Conservation (phyloP, 148 eudicot species). For the Silene uniflora region DNA sequence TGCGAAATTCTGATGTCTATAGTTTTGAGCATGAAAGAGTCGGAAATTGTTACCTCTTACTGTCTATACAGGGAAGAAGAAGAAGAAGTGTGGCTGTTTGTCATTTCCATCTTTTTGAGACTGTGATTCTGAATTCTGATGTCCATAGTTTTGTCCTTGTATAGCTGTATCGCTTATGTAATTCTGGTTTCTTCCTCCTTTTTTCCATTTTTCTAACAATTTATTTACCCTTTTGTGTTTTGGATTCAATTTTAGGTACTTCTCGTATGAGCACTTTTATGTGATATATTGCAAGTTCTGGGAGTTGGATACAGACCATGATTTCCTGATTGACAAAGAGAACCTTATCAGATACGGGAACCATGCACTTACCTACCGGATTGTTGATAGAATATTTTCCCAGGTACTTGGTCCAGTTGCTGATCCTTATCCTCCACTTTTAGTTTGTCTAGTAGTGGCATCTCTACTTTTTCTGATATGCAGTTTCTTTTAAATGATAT, state of each 20-base stretch:
- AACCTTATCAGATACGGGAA: constrained; percentile 94
- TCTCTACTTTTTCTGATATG: not conserved
- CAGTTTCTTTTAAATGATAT: not conserved
- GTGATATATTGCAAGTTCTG: constrained; percentile 97
- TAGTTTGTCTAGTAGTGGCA: not conserved
- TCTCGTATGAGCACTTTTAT: constrained; percentile 96
- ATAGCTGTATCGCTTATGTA: not conserved
- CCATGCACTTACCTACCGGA: constrained; percentile 94
- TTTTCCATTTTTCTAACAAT: not conserved
- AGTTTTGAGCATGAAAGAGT: not conserved
- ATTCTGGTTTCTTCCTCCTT: not conserved
- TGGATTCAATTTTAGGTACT: constrained; percentile 51
- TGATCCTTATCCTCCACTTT: not conserved
- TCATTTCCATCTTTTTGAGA: too few relatives aligned
- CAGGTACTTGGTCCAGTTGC: constrained; percentile 47
- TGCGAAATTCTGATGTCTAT: not conserved
- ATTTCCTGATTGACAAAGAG: constrained; percentile 92
- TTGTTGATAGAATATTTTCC: constrained; percentile 91
- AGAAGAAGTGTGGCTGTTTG: too few relatives aligned
- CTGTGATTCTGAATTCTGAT: too few relatives aligned
- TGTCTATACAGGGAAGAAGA: too few relatives aligned
- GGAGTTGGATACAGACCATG: constrained; percentile 98
- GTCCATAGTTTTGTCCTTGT: too few relatives aligned
- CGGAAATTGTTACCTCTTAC: too few relatives aligned
- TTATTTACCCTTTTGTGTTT: not conserved